Conservation (phyloP, 2,329 filamentous ascomycete species). For the Blastomyces gilchristii region DNA sequence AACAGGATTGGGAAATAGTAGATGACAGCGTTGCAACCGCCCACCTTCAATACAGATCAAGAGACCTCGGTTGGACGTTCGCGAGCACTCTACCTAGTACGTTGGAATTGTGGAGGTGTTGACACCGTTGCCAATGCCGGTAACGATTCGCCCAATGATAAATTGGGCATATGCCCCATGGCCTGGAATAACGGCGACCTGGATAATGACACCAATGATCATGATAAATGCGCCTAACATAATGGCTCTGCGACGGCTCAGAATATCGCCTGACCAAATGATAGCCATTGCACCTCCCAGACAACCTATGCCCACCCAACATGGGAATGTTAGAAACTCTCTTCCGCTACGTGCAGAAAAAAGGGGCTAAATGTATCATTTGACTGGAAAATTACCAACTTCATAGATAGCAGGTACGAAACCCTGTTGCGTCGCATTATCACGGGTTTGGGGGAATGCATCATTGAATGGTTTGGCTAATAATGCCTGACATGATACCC, state of each 20-base stretch:
- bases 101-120: constrained; percentile 41
- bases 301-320: constrained; percentile 15
- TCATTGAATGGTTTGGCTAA: constrained; percentile 18
- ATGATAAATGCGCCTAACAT: constrained; percentile 46
- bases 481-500: constrained; percentile 21
- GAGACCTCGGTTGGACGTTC: constrained; percentile 45
- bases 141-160: constrained; percentile 39
- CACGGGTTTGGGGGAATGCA: constrained; percentile 16
- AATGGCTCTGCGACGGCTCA: constrained; percentile 32
- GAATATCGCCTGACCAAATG: constrained; percentile 19
- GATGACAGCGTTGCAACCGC: constrained; percentile 42
- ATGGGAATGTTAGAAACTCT: neutral
- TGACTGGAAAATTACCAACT: constrained; percentile 26
- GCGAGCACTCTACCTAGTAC: constrained; percentile 40
- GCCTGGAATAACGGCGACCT: constrained; percentile 13
- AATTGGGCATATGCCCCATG: constrained; percentile 37
- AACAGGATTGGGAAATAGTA: constrained; percentile 43
- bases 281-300: constrained; percentile 22
- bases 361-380: neutral
- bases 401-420: constrained; percentile 44
- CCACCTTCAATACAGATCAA: constrained; percentile 47
- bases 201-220: constrained; percentile 21
- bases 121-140: constrained; percentile 42
- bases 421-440: constrained; percentile 37
- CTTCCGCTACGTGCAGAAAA: no score